A percentile compares a stretch with the other conserved stretches of the same genome.
These are phyloP conservation scores for Boletus rubropictus DNA, from an alignment of 768 basidiomycete genomes.

Conservation along the genomic window DNA sequence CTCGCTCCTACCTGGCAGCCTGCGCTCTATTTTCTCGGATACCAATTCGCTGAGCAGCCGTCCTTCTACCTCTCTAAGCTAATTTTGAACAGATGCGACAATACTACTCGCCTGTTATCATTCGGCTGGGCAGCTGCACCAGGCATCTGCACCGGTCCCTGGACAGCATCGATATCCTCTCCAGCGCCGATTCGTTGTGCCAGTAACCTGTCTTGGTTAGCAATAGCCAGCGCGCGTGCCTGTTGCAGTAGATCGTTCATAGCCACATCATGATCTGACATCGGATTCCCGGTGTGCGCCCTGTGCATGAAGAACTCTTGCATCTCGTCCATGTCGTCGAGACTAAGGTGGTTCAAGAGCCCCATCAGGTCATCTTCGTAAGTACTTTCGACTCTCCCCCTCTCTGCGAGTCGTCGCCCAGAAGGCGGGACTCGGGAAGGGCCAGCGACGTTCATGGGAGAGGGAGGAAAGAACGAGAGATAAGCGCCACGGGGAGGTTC, in stretches of 20 bases:
- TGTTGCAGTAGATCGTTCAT: conserved; percentile 25
- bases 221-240: conserved; percentile 9
- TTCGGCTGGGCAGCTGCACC: background rate
- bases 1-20: conserved; percentile 8
- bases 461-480: conserved; percentile 9
- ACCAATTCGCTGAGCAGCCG: background rate
- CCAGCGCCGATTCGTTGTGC: conserved; percentile 17
- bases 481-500: background rate
- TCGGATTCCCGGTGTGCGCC: background rate
- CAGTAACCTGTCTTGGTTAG: conserved; percentile 20
- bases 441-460: conserved; percentile 24
- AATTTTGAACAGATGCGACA: background rate
- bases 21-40: background rate
- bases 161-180: background rate
- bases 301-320: conserved; percentile 7
- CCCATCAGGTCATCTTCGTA: conserved; percentile 24
- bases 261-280: conserved; percentile 24
- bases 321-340: conserved; percentile 18
- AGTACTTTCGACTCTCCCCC: conserved; percentile 16
- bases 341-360: conserved; percentile 17
- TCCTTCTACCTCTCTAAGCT: conserved; percentile 9
- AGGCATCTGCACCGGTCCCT: background rate
- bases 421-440: conserved; percentile 16
- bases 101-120: background rate
- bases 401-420: background rate